Base-by-base conservation (phyloP, 805 yeast genomes). In the Dipodascus albidus region DNA sequence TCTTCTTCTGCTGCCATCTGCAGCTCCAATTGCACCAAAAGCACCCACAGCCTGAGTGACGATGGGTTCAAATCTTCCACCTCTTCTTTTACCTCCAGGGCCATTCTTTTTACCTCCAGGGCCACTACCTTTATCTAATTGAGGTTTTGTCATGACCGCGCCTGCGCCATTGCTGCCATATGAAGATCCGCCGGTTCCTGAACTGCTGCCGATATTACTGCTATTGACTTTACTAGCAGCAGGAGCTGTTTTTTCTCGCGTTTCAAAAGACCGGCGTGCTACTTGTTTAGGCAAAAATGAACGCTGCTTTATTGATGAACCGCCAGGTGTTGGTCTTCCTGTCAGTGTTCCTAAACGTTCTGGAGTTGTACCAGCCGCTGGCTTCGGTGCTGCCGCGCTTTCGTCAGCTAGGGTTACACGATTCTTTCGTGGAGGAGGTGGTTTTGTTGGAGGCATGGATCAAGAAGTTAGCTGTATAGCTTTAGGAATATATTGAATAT, bases 221-320 rank as follows among this genome's bases (percentile, higher is more conserved):
- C n/a, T 60, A 47, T 63, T 31, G 55, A 63, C 55, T 51, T 71
- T 55, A 75, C 70, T 58, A 11, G 44, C 44, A 8, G 73, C 76
- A 2, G 89, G 88, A 0, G 89, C 90, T 53, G 79, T 78, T 23
- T 85, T 81, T 21, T 81, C 96, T 65, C 96, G 74, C 60, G 88
- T 96, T 60, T 86, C 90, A 60, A 87, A 83, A 9, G 88, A 71
- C 64, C 87, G 81, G 68, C 97, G 74, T 0, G 89, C 89, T 47
- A 90, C 96, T 1, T 76, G 83, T 67, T 90, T 90, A 1, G 97
- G 97, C 67, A 82, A 81, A 69, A 90, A 90, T 67, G 84, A 83
- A 23, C 63, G 58, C 33, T 6, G 33, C 19, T 58, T 23, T 27
- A 57, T 44, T 4, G 58, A 44, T 15, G 57, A 23, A 9, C 50